These are phyloP conservation scores for Lipomyces oligophaga DNA, from an alignment of 805 yeast genomes.

Conservation along the genomic window DNA sequence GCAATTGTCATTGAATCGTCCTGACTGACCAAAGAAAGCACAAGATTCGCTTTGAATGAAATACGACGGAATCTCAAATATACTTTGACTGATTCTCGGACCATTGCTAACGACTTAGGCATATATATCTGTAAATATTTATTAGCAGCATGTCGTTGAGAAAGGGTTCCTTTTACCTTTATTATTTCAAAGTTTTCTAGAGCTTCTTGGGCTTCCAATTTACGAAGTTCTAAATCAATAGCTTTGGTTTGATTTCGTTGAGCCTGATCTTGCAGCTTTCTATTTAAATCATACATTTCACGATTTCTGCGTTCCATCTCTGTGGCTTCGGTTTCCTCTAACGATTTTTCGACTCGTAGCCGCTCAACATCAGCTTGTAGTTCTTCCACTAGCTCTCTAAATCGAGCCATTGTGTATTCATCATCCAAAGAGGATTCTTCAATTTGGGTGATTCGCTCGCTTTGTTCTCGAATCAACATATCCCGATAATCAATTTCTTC, in stretches of 20 bases:
- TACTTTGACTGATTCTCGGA: constrained; percentile 13
- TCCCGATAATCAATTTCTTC: constrained; percentile 38
- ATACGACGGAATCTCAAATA: constrained; percentile 15
- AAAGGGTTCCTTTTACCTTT: too few relatives aligned
- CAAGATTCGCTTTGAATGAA: constrained; percentile 10
- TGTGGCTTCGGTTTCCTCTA: constrained; percentile 15
- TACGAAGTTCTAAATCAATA: constrained; percentile 32
- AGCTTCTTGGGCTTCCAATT: constrained; percentile 32
- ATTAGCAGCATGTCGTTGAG: too few relatives aligned
- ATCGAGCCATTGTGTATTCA: constrained; percentile 26
- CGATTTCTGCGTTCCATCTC: constrained; percentile 22
- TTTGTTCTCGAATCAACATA: constrained; percentile 21
- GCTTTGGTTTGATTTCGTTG: constrained; percentile 19
- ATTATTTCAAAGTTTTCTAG: constrained; percentile 32
- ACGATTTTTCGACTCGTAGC: constrained; percentile 21
- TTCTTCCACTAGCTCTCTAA: constrained; percentile 33
- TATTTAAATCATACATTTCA: constrained; percentile 30
- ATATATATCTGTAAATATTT: background rate
- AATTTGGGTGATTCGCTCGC: constrained; percentile 9
- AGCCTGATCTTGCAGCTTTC: constrained; percentile 27
- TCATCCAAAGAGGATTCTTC: constrained; percentile 23
- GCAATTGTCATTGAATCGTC: background rate
- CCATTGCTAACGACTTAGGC: constrained; percentile 17
- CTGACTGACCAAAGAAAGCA: constrained; percentile 2
- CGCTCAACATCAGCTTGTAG: constrained; percentile 33